A percentile compares a stretch with the other conserved stretches of the same genome.
Evolutionary conservation across 306 rosid genomes (phyloP).

Genomic region (Casuarina equisetifolia): DNA sequence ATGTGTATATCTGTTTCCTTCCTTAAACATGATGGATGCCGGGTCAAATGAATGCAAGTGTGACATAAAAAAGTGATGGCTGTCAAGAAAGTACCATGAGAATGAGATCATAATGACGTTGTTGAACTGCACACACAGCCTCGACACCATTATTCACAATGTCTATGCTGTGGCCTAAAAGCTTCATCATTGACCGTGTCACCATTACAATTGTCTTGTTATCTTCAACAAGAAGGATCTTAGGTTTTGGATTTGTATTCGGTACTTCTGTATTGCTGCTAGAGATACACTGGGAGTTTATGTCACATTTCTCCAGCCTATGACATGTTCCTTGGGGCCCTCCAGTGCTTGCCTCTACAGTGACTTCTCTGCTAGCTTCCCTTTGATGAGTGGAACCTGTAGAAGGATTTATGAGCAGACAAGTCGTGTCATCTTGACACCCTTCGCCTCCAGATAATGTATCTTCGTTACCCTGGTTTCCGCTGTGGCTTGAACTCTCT

Average conservation of each 20-base stretch:
- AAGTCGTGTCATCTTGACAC: slow-evolving; percentile 31
- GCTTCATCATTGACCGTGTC: slow-evolving; percentile 88
- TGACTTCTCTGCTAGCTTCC: slow-evolving; percentile 34
- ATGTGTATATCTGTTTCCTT: not conserved
- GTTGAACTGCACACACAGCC: slow-evolving; percentile 73
- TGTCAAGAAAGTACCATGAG: slow-evolving; percentile 64
- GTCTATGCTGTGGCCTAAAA: slow-evolving; percentile 74
- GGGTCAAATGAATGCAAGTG: not conserved
- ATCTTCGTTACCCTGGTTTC: slow-evolving; percentile 29
- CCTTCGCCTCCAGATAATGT: slow-evolving; percentile 25
- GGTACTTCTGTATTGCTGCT: slow-evolving; percentile 36
- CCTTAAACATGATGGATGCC: not conserved
- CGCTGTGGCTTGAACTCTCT: slow-evolving; percentile 37
- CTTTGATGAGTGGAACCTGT: slow-evolving; percentile 30
- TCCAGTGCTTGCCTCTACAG: slow-evolving; percentile 25
- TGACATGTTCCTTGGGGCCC: slow-evolving; percentile 38
- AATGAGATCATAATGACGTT: slow-evolving; percentile 57
- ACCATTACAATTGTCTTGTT: slow-evolving; percentile 93
- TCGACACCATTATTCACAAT: slow-evolving; percentile 86
- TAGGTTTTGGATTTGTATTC: slow-evolving; percentile 45
- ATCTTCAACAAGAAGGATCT: slow-evolving; percentile 91
- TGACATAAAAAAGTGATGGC: not conserved
- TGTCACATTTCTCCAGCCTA: slow-evolving; percentile 41
- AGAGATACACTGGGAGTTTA: slow-evolving; percentile 28
- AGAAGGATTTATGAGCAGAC: slow-evolving; percentile 33